These are phyloP conservation scores for Calonectria hongkongensis DNA, from an alignment of 2,329 filamentous ascomycete genomes.

Conservation along the genomic window DNA sequence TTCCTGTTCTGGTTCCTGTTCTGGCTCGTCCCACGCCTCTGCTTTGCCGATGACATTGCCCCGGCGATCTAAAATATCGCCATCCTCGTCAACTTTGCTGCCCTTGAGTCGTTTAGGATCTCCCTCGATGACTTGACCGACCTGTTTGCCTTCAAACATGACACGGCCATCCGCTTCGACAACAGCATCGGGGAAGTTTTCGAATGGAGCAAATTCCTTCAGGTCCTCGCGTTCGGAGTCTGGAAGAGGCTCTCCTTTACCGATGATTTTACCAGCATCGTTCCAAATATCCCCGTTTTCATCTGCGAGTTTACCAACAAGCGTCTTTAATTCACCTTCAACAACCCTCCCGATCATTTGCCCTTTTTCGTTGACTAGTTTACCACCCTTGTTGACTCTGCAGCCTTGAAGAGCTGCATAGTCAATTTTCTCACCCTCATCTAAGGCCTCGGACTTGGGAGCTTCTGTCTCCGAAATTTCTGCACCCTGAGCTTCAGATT, in stretches of 20 bases:
- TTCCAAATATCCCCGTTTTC: constrained; percentile 83
- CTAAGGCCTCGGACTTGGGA: constrained; percentile 38
- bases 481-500: constrained; percentile 34
- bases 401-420: neutral
- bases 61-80: constrained; percentile 87
- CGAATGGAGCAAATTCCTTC: constrained; percentile 71
- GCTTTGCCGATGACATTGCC: constrained; percentile 75
- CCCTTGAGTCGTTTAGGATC: constrained; percentile 84
- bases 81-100: constrained; percentile 85
- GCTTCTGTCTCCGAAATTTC: neutral
- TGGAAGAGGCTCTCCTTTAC: constrained; percentile 77
- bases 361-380: constrained; percentile 72
- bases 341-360: constrained; percentile 77
- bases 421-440: neutral
- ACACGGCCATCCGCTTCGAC: constrained; percentile 73
- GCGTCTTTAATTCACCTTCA: constrained; percentile 77
- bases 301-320: constrained; percentile 79
- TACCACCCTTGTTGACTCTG: constrained; percentile 57
- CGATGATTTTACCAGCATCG: constrained; percentile 80
- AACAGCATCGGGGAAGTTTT: constrained; percentile 73
- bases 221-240: constrained; percentile 70
- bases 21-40: constrained; percentile 71
- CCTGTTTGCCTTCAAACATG: constrained; percentile 72
- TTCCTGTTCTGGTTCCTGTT: constrained; percentile 68
- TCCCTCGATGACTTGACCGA: constrained; percentile 82